Base-by-base conservation (phyloP, 2,329 filamentous ascomycete species). In the Arthroderma sp. region DNA sequence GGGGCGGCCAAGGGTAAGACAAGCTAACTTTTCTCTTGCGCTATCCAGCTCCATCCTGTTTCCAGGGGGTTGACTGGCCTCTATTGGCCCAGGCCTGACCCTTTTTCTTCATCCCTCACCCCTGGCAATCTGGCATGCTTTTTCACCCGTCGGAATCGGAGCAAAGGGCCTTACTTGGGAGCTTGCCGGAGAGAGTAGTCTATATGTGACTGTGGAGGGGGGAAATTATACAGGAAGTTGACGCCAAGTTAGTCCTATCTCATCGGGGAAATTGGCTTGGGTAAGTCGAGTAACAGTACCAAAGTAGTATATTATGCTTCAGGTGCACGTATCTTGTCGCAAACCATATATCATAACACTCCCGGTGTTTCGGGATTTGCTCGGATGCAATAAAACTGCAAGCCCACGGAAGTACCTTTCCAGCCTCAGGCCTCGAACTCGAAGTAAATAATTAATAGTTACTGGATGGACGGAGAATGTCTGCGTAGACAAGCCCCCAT, bases 311-410 rank as follows among this genome's bases (percentile, higher is more conserved):
- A n/a, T n/a, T n/a, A n/a, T n/a, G n/a, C n/a, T n/a, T n/a, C n/a
- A n/a, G n/a, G n/a, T n/a, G n/a, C n/a, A n/a, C n/a, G n/a, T n/a
- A n/a, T n/a, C n/a, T n/a, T 31, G 28, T 7, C 28, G 28, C 28
- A 31, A 31, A 31, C 28, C 28, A 31, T 31, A 31, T 44, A 44
- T 23, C 41, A 44, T 44, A 44, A 44, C 41, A 44, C 41, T 44
- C 41, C 44, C 44, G 44, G 44, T 9, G 44, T 51, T 51, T 51
- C 44, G 44, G 44, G 44, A 31, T 51, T 51, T 51, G 44, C 44
- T 33, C 8, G 41, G 41, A 21, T 13, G 19, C 17, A 17, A 13
- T 23, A 13, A 9, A 44, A 31, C 44, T 51, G 5, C 23, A 28
- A 31, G n/a, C n/a, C n/a, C n/a, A n/a, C n/a, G n/a, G n/a, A n/a